Base-by-base conservation (phyloP, 164 flowering plant species). In the Magnolia kwangsiensis region DNA sequence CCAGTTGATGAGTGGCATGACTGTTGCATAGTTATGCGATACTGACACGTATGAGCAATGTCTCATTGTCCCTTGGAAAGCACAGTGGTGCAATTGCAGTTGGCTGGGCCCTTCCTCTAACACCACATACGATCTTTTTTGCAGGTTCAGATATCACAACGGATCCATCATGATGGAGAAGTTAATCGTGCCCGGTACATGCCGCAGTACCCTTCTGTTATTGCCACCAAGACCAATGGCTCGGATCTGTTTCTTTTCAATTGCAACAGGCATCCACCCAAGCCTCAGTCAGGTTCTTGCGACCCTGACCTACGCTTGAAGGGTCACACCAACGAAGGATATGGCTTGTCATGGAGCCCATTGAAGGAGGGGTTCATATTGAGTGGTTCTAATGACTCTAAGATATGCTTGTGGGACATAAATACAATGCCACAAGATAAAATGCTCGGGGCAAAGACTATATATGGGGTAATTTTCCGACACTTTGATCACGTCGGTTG, bases 281-380 rank as follows among this genome's bases (percentile, higher is more conserved):
- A 82, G 79, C 68, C 77, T n/a, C 77, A 81, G 55, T 82, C 72
- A 24, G 85, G 75, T 76, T 80, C 78, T 14, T 66, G 51, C 51
- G 81, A 85, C 78, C 98, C 99, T 11, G 95, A 91, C 80, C 80
- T 94, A 83, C 87, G 88, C 77, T 76, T 96, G 75, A 87, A 76
- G 83, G 99, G 99, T 74, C 99, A 96, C 82, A 86, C 87, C 19
- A 84, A 86, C 70, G 99, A 94, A 84, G 99, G 99, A 2, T 96
- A 87, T 84, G 99, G 98, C 4, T 76, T 96, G 83, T 92, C 97
- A 0, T 96, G 98, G 99, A 96, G 90, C 79, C 88, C 91, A 6
- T 76, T 87, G 4, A 96, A 87, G 82, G 85, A 88, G 74, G 97
- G 99, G 18, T 87, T 89, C 72, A 90, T 94, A 63, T 75, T 94